phyloP scores from a whole-genome alignment of 2,329 filamentous ascomycete species.

The Samsoniella hepiali region DNA sequence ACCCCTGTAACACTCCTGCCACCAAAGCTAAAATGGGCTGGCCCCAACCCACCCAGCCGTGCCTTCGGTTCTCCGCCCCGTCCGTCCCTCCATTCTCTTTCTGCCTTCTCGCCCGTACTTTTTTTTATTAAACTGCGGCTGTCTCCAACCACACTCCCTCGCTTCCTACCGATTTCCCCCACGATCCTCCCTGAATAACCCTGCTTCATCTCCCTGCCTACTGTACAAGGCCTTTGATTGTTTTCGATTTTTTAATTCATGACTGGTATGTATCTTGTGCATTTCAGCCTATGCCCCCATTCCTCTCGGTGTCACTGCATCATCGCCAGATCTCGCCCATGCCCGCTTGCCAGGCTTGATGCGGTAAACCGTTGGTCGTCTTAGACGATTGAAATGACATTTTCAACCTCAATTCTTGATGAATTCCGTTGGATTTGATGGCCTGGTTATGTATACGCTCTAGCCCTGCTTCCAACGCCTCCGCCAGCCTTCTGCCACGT shows the following conservation, averaged over 20 bases:
- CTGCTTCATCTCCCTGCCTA: slow-evolving; percentile 18
- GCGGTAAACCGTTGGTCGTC: neutral
- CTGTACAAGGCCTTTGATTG: slow-evolving; percentile 30
- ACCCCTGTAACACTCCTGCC: slow-evolving; percentile 13
- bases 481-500: neutral
- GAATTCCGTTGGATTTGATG: slow-evolving; percentile 6
- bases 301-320: slow-evolving; percentile 26
- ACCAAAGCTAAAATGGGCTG: slow-evolving; percentile 24
- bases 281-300: slow-evolving; percentile 24
- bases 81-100: slow-evolving; percentile 34
- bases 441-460: neutral
- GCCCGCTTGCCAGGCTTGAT: neutral
- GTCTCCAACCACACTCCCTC: slow-evolving; percentile 34
- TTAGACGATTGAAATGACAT: neutral
- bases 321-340: slow-evolving; percentile 24
- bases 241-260: slow-evolving; percentile 44
- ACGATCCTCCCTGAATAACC: slow-evolving; percentile 2
- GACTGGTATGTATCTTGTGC: slow-evolving; percentile 46
- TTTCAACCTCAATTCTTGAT: slow-evolving; percentile 12
- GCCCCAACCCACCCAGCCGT: slow-evolving; percentile 25
- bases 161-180: slow-evolving; percentile 21
- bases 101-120: slow-evolving; percentile 31
- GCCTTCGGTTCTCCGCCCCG: slow-evolving; percentile 30
- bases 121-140: slow-evolving; percentile 33
- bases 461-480: neutral